Conservation (phyloP, 805 yeast genomes). For the Wickerhamiella nectarea region DNA sequence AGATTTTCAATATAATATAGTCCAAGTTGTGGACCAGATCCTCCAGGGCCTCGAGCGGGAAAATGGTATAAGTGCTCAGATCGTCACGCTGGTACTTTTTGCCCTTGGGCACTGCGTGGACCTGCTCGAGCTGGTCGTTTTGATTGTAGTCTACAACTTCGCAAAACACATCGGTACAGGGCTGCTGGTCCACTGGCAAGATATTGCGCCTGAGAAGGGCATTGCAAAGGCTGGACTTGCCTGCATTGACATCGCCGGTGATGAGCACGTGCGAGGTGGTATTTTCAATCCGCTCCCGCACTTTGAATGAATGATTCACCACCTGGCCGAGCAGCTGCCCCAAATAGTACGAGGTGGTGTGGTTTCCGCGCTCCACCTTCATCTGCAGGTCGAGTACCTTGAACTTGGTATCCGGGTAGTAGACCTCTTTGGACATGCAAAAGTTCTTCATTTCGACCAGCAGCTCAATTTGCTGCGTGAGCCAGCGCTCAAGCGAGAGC, state of each 20-base stretch:
- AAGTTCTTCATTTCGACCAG: constrained; percentile 22
- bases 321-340: constrained; percentile 55
- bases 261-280: constrained; percentile 87
- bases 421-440: constrained; percentile 3
- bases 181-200: constrained; percentile 94
- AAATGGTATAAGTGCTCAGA: constrained; percentile 50
- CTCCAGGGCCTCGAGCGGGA: constrained; percentile 42
- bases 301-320: constrained; percentile 49
- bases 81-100: constrained; percentile 38
- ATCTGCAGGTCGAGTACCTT: constrained; percentile 43
- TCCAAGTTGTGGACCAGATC: constrained; percentile 64
- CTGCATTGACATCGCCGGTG: constrained; percentile 94
- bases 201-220: constrained; percentile 65
- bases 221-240: constrained; percentile 91
- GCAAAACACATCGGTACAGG: constrained; percentile 91
- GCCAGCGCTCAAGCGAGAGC: constrained; percentile 41
- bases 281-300: constrained; percentile 77
- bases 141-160: constrained; percentile 79
- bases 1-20: constrained; percentile 63
- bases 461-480: constrained; percentile 20
- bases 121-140: constrained; percentile 70
- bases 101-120: constrained; percentile 64
- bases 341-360: constrained; percentile 54
- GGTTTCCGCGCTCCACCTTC: constrained; percentile 42
- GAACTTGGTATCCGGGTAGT: constrained; percentile 26